Evolutionary conservation across 345 rosid genomes (phyloP).

Genomic region (Rhizophora apiculata): DNA sequence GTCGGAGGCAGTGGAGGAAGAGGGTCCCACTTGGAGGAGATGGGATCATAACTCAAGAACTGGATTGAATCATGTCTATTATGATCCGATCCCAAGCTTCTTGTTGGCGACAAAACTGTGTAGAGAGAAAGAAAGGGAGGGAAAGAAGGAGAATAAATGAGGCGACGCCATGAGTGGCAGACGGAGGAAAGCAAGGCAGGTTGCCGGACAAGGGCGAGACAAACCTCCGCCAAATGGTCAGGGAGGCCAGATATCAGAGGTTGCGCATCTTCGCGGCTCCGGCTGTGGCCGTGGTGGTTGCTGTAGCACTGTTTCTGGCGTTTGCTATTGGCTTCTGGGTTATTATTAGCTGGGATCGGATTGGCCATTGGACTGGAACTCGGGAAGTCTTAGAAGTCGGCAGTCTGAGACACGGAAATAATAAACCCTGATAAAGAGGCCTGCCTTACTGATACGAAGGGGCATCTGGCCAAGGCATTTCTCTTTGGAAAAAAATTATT

Average conservation of each 20-base stretch:
- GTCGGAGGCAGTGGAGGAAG: slow-evolving; percentile 40
- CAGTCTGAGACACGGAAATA: too few species aligned
- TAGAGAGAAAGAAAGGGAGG: slow-evolving; percentile 51
- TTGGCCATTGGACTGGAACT: neutral
- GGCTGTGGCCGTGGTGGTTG: neutral
- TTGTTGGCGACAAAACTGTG: slow-evolving; percentile 32
- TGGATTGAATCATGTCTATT: slow-evolving; percentile 14
- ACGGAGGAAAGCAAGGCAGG: slow-evolving; percentile 43
- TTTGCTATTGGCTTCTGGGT: neutral
- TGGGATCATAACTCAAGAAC: slow-evolving; percentile 41
- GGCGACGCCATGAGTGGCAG: slow-evolving; percentile 52
- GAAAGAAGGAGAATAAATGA: slow-evolving; percentile 45
- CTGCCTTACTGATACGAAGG: too few species aligned
- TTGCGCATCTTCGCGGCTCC: neutral
- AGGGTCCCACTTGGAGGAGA: slow-evolving; percentile 35
- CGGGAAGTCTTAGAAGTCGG: too few species aligned
- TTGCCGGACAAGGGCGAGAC: slow-evolving; percentile 35
- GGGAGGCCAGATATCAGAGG: slow-evolving; percentile 52
- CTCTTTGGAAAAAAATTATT: too few species aligned
- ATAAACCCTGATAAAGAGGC: too few species aligned
- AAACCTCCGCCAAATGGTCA: slow-evolving; percentile 41
- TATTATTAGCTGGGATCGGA: neutral
- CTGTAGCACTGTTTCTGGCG: slow-evolving; percentile 9
- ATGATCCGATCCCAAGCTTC: neutral
- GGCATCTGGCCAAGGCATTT: too few species aligned